phyloP scores from a whole-genome alignment of 768 basidiomycete genomes.

The Leccinum subgranulosum region DNA sequence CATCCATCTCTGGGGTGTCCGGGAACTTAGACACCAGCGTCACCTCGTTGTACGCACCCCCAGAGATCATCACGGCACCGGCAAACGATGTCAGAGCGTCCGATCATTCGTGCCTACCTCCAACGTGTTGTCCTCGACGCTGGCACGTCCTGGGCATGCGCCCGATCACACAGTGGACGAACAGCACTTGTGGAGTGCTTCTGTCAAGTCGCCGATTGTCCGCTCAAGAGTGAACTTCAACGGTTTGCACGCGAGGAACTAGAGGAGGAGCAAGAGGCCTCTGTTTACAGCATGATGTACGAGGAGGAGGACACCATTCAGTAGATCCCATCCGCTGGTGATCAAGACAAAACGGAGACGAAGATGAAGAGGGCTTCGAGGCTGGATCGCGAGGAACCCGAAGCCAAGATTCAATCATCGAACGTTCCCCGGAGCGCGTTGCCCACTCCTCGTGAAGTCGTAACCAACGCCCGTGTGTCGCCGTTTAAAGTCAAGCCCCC shows the following conservation, averaged over 20 bases:
- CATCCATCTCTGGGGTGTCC: neutral
- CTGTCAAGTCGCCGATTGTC: conserved; percentile 71
- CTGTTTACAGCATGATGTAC: conserved; percentile 27
- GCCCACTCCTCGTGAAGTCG: conserved; percentile 37
- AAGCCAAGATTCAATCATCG: conserved; percentile 46
- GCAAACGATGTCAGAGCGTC: conserved; percentile 44
- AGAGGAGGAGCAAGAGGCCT: conserved; percentile 22
- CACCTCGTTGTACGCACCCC: conserved; percentile 13
- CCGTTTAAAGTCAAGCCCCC: conserved; percentile 55
- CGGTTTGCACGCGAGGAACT: conserved; percentile 43
- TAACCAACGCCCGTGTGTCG: conserved; percentile 35
- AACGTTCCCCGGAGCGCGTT: conserved; percentile 22
- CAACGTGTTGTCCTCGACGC: conserved; percentile 76
- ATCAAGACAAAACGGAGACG: conserved; percentile 42
- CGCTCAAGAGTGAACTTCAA: conserved; percentile 59
- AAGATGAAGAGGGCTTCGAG: conserved; percentile 39
- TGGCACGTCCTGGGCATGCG: conserved; percentile 41
- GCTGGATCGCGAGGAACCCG: conserved; percentile 48
- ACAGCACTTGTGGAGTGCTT: conserved; percentile 64
- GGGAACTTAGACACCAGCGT: neutral
- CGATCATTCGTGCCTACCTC: conserved; percentile 72
- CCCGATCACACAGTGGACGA: conserved; percentile 42
- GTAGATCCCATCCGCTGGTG: conserved; percentile 17
- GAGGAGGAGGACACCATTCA: conserved; percentile 30
- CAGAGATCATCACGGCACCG: neutral